Evolutionary conservation across 2,329 filamentous ascomycete genomes (phyloP), one percentile per base, ranked within the genome.

Genomic region (Verticillium tricorpus): DNA sequence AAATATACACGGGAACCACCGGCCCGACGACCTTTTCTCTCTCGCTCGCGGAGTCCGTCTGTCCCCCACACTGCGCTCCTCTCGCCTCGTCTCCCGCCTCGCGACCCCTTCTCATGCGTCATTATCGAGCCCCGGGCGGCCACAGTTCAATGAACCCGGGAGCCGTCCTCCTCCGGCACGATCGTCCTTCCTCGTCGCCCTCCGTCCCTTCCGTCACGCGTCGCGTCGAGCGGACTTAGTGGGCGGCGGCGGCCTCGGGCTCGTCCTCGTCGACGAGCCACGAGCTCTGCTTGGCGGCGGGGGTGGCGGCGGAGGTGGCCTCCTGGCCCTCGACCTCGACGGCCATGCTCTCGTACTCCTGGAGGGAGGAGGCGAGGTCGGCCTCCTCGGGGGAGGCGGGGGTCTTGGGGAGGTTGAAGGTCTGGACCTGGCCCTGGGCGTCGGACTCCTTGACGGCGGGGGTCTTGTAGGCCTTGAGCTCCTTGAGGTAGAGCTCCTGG

Each of bases 401-500:
- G 63, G 93, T 79, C 78, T 90, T 88, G 72, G 95, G 95, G 67
- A 89, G 76, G 73, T 76, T 74, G 84, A 98, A 99, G 77, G 88
- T 91, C 77, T 95, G 91, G 71, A 98, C 95, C 71, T 96, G 90
- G 75, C 92, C 93, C 70, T 94, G 89, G 74, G 93, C 83, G 74
- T 98, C 95, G 72, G 87, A 86, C 67, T 92, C 85, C 85, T 97
- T 97, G 81, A 94, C 76, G 69, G 87, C 82, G 62, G 91, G 83
- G 67, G 89, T 82, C 87, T 98, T 98, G 90, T 97, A 98, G 80
- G 88, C 87, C 82, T 94, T 95, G 76, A 99, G 88, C 81, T 98
- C 93, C 78, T 89, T 90, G 71, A 99, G 88, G 85, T 99, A 99
- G 75, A 99, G 87, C 77, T 98, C 94, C 82, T 98, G 95, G 72